These are phyloP conservation scores for Hydnomerulius pinastri DNA, from an alignment of 768 basidiomycete genomes.

Conservation along the genomic window DNA sequence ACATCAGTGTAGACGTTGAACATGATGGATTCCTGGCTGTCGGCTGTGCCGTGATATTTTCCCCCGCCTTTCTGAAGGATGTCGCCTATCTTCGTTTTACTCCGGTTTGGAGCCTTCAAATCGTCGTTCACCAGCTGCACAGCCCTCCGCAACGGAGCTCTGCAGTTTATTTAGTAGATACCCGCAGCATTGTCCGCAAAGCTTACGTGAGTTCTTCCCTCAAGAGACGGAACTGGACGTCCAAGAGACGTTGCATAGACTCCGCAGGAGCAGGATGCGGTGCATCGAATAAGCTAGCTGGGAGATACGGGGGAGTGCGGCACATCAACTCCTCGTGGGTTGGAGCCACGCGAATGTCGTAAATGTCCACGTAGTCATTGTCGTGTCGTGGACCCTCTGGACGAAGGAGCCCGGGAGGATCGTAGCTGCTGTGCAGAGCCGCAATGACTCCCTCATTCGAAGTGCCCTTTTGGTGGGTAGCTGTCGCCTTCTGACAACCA, in stretches of 20 bases:
- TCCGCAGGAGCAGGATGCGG: conserved; percentile 60
- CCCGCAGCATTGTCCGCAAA: background rate
- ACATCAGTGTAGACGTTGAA: conserved; percentile 66
- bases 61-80: conserved; percentile 58
- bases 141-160: conserved; percentile 54
- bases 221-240: conserved; percentile 74
- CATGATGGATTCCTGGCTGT: conserved; percentile 49
- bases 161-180: conserved; percentile 20
- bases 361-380: conserved; percentile 61
- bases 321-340: conserved; percentile 66
- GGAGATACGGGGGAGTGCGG: conserved; percentile 53
- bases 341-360: conserved; percentile 65
- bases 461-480: background rate
- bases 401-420: conserved; percentile 56
- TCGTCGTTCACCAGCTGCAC: conserved; percentile 53
- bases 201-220: conserved; percentile 70
- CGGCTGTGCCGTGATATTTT: conserved; percentile 49
- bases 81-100: conserved; percentile 42
- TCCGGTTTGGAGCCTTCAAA: conserved; percentile 22
- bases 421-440: conserved; percentile 44
- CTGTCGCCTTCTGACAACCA: conserved; percentile 5
- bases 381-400: conserved; percentile 61
- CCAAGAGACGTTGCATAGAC: conserved; percentile 67
- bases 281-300: conserved; percentile 57
- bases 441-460: conserved; percentile 38